These are phyloP conservation scores for Calocera viscosa DNA, from an alignment of 768 basidiomycete species.

Conservation along the genomic window DNA sequence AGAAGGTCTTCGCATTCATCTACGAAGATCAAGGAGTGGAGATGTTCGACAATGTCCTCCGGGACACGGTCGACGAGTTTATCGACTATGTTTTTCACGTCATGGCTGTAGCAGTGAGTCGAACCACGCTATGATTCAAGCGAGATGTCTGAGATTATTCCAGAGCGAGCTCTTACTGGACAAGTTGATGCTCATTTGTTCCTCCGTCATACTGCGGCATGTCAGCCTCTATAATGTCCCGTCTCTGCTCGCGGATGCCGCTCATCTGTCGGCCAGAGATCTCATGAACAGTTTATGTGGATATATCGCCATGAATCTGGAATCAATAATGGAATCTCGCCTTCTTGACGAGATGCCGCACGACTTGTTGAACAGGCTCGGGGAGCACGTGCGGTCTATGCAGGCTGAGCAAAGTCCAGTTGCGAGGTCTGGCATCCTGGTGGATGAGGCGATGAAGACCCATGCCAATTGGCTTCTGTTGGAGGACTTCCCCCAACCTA, in stretches of 20 bases:
- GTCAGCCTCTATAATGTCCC: conserved; percentile 64
- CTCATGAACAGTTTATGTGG: conserved; percentile 60
- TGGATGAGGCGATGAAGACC: conserved; percentile 44
- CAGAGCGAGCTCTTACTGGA: conserved; percentile 86
- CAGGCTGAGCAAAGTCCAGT: conserved; percentile 59
- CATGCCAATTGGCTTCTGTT: conserved; percentile 57
- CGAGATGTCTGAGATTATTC: too few species aligned
- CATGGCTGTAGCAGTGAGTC: conserved; percentile 65
- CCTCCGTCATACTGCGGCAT: conserved; percentile 53
- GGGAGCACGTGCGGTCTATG: conserved; percentile 40
- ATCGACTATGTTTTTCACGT: conserved; percentile 81
- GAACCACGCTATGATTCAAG: not conserved
- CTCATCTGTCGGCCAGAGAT: conserved; percentile 55
- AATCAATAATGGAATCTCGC: conserved; percentile 67
- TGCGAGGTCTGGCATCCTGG: conserved; percentile 43
- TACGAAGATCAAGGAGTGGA: conserved; percentile 58
- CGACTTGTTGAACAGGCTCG: conserved; percentile 54
- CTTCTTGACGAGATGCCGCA: conserved; percentile 65
- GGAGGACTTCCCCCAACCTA: conserved; percentile 54
- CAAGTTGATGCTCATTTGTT: conserved; percentile 71
- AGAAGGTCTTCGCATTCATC: conserved; percentile 60
- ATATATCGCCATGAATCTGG: conserved; percentile 74
- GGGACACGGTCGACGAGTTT: conserved; percentile 54
- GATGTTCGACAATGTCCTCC: conserved; percentile 57
- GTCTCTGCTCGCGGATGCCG: conserved; percentile 68